phyloP scores from a whole-genome alignment of 148 eudicot species.

The Spergularia bocconei region DNA sequence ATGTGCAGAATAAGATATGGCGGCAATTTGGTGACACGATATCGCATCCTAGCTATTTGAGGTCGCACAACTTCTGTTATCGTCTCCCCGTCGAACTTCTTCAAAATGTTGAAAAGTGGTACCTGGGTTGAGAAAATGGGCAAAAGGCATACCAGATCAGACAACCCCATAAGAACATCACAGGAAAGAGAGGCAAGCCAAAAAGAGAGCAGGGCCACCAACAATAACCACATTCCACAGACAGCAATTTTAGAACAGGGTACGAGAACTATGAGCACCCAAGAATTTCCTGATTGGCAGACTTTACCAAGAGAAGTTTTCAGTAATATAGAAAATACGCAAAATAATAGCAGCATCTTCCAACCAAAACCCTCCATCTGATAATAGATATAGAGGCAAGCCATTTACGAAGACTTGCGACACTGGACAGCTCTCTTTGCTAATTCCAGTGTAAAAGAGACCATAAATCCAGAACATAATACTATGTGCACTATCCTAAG shows the following conservation, averaged over 20 bases:
- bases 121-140: conserved; percentile 37
- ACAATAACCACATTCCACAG: background rate
- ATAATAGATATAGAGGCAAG: background rate
- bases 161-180: background rate
- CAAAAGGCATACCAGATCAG: conserved; percentile 1
- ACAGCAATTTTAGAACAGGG: background rate
- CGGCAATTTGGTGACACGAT: conserved; percentile 89
- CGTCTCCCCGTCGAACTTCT: conserved; percentile 93
- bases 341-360: background rate
- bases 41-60: conserved; percentile 84
- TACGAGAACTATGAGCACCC: background rate
- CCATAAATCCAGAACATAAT: background rate
- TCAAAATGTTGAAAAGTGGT: conserved; percentile 91
- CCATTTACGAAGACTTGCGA: background rate
- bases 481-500: background rate
- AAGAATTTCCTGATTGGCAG: background rate
- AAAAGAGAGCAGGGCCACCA: background rate
- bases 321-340: background rate
- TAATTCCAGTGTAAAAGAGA: background rate
- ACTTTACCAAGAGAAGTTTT: background rate
- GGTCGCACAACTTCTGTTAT: conserved; percentile 97
- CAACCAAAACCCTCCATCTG: conserved; percentile 5
- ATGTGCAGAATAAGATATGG: conserved; percentile 88
- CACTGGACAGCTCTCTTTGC: background rate
- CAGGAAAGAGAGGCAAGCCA: background rate